These are phyloP conservation scores for Sporobolomyces roseus DNA, from an alignment of 768 basidiomycete species.

Conservation along the genomic window DNA sequence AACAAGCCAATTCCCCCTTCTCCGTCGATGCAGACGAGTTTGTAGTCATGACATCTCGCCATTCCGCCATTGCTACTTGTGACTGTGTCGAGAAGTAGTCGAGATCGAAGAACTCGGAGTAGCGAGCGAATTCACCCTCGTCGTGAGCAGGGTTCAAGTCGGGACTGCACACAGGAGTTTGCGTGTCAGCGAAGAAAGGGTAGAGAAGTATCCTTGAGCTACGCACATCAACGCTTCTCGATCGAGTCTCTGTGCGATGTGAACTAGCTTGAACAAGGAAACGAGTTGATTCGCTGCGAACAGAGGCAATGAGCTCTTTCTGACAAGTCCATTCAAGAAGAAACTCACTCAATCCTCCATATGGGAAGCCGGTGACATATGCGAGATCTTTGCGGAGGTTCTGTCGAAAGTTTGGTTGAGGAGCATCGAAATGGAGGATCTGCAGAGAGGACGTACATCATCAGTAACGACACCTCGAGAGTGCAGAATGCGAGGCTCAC, in stretches of 20 bases:
- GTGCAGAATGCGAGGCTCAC: no score
- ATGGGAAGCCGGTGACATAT: slow-evolving; percentile 33
- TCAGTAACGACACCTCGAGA: no score
- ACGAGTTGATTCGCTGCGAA: slow-evolving; percentile 33
- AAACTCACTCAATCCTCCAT: slow-evolving; percentile 30
- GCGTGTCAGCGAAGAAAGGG: no score
- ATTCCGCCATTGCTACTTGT: slow-evolving; percentile 24
- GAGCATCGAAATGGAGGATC: slow-evolving; percentile 17
- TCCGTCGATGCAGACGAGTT: slow-evolving; percentile 1
- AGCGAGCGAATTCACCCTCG: slow-evolving; percentile 21
- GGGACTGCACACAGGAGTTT: no score
- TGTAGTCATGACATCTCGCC: slow-evolving; percentile 29
- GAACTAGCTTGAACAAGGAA: slow-evolving; percentile 32
- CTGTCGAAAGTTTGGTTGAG: slow-evolving; percentile 18
- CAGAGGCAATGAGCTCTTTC: neutral
- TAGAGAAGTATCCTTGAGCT: no score
- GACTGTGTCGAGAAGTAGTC: slow-evolving; percentile 13
- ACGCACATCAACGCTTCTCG: slow-evolving; percentile 27
- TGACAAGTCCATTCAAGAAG: neutral
- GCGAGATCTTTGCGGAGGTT: slow-evolving; percentile 23
- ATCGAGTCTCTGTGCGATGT: slow-evolving; percentile 26
- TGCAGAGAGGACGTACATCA: neutral
- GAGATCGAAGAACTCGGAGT: slow-evolving; percentile 34
- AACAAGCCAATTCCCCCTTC: slow-evolving; percentile 27
- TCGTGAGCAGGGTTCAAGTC: slow-evolving; percentile 30